phyloP scores from a whole-genome alignment of 2,329 filamentous ascomycete species.

The Pyricularia pennisetigena region DNA sequence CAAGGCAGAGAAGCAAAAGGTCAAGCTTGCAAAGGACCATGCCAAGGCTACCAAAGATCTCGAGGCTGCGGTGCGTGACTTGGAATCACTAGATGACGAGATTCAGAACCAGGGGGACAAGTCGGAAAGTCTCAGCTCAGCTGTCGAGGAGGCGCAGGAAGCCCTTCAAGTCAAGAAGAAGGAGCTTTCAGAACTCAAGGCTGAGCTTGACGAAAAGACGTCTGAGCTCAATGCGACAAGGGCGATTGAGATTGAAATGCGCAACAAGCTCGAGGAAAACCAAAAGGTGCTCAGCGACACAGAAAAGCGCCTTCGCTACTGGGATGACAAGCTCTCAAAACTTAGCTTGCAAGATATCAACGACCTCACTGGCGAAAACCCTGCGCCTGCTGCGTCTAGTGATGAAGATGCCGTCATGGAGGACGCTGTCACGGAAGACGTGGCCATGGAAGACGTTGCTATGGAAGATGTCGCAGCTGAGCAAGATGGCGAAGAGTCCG shows the following conservation, averaged over 20 bases:
- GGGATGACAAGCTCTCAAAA: constrained; percentile 83
- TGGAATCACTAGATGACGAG: constrained; percentile 70
- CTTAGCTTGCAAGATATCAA: constrained; percentile 73
- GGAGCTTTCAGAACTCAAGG: constrained; percentile 70
- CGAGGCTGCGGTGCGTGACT: constrained; percentile 58
- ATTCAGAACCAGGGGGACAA: constrained; percentile 62
- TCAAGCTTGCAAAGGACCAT: constrained; percentile 77
- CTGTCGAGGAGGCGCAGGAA: constrained; percentile 75
- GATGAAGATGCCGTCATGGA: constrained; percentile 14
- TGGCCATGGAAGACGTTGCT: too few species aligned
- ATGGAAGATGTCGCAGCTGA: constrained; percentile 21
- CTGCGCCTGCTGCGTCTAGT: constrained; percentile 1
- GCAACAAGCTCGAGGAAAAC: constrained; percentile 93
- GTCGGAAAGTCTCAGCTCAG: constrained; percentile 60
- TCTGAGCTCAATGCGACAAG: constrained; percentile 81
- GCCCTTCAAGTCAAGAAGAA: constrained; percentile 69
- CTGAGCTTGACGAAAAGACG: constrained; percentile 77
- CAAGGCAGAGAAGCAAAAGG: constrained; percentile 87
- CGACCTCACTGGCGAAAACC: constrained; percentile 39
- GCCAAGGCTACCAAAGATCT: constrained; percentile 73
- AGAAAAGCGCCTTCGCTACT: constrained; percentile 73
- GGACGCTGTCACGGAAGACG: too few species aligned
- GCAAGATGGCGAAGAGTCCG: constrained; percentile 16
- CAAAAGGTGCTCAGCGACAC: constrained; percentile 83
- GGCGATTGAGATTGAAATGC: constrained; percentile 92